Evolutionary conservation across 768 basidiomycete genomes (phyloP), one percentile per base, ranked within the genome.

Genomic region (Paxillus involutus): DNA sequence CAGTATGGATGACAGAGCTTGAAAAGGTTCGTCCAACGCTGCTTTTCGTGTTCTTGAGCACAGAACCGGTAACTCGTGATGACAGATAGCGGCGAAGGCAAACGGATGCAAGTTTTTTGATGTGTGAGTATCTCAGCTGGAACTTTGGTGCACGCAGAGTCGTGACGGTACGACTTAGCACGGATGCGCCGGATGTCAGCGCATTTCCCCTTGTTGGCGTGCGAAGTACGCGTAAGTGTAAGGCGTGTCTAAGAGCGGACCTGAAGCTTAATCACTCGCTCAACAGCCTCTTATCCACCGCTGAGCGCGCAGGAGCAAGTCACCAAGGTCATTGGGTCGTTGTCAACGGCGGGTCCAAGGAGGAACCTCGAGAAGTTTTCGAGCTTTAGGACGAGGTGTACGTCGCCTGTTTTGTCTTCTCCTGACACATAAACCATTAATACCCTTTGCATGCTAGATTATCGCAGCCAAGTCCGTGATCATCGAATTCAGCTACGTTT

Each of bases 61-160:
- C 30, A 19, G 37, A n/a, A 21, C 47, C 17, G 26, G 24, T 33
- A 10, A 35, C 44, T 36, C 32, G 24, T 40, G 12, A 32, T 35
- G 55, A 29, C 60, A 93, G 91, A 88, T 95, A 56, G 75, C 83
- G 63, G 80, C 84, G 56, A 95, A 89, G 71, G 84, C 85, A 47
- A 77, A 80, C 59, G 91, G 91, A 57, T 63, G 85, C 73, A 86
- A 81, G 49, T 95, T 94, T 79, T 89, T 95, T 73, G 94, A 95
- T 70, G 80, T 96, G 89, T 91, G 70, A 74, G 76, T 58, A 40
- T 39, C 33, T 47, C 37, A 41, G 61, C 59, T 42, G 7, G 33
- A 19, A 19, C 36, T 11, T 46, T 49, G 26, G 37, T 40, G 33
- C 50, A 36, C 44, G 46, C 42, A 54, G 58, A 59, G 26, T 44